Evolutionary conservation across 2,329 filamentous ascomycete species (phyloP), one percentile per base, ranked within the genome.

Genomic region (Clarireedia monteithiana): DNA sequence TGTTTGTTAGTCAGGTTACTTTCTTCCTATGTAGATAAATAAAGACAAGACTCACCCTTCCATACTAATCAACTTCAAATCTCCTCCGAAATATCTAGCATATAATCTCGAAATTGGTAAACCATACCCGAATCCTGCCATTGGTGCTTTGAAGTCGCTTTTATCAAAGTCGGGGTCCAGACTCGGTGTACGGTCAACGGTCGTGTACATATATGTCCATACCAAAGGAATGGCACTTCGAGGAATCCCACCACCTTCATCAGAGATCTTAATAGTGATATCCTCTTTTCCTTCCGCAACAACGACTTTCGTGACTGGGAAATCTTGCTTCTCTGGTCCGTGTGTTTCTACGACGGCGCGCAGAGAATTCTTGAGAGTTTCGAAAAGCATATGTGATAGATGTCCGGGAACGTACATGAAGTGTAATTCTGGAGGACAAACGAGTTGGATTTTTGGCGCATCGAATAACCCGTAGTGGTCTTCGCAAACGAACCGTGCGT

Each of bases 121-220:
- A 15, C 94, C 94, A 68, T 99, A 99, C n/a, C 94, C 94, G 68
- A 97, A 99, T 2, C 94, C 94, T 60, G 94, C 94, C 94, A 99
- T 97, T 1, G 94, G 94, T 12, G 94, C 94, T 73, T 99, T 97
- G 78, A 99, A 99, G 72, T 99, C 94, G 74, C 86, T 96, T 76
- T 97, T 95, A 73, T 99, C 92, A 71, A 97, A 99, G 70, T 97
- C 92, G 0, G 94, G 94, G 69, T 99, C 94, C 60, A 99, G 76
- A 68, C 85, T 95, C 14, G 94, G 94, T 23, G 94, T 97, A 65
- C 91, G 85, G 71, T 97, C 94, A 62, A 99, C 94, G 2, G 94
- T 99, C 38, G 94, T 99, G 72, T 99, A 99, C 94, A 97, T 99
- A 72, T 99, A 99, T 12, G 94, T 99, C 94, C 94, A 99, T n/a